Base-by-base conservation (phyloP, 2,329 filamentous ascomycete species). In the Hypoxylon sp. region DNA sequence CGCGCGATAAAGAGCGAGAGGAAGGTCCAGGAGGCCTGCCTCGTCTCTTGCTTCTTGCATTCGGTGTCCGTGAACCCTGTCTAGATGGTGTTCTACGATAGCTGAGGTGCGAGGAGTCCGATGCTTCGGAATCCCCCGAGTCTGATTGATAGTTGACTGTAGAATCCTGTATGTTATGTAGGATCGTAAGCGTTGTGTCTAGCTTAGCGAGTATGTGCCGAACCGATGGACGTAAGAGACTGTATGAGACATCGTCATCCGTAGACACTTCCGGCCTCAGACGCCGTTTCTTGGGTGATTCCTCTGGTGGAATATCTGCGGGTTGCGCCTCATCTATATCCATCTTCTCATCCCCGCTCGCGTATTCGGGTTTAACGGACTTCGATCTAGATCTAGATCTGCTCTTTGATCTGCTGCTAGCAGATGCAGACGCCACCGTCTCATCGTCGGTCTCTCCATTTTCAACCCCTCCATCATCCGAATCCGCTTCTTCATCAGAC, bases 191-290 rank as follows among this genome's bases (percentile, higher is more conserved):
- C 0, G 95, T 83, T 4, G 82, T 77, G 71, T 97, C 93, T 1
- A 97, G 75, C 34, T 88, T 87, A 1, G 83, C 79, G 7, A 97
- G 82, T 14, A 94, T 85, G 69, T 92, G 90, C n/a, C 89, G 84
- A 9, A 91, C 84, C 0, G 87, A 84, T 0, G 93, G 92, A 0
- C 85, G 84, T 14, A 97, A 80, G 4, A 96, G 81, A 1, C 78
- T 76, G 63, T 85, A 81, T 0, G 92, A 91, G 50, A 83, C 76
- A 1, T 91, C 88, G 70, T 97, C 93, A 71, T 97, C 90, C 1
- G 88, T 85, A 6, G 91, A 85, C 4, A 92, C 78, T 1, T 84
- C 81, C 0, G 91, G 87, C 9, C 78, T 76, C 32, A 81, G 80
- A 16, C 5, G 53, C 5, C 51, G 61, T 47, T 55, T 65, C 50